Percentiles rank a stretch among this genome's conserved stretches.
Evolutionary conservation across 2,329 filamentous ascomycete genomes (phyloP).

Genomic region (Bipolaris sorokiniana): DNA sequence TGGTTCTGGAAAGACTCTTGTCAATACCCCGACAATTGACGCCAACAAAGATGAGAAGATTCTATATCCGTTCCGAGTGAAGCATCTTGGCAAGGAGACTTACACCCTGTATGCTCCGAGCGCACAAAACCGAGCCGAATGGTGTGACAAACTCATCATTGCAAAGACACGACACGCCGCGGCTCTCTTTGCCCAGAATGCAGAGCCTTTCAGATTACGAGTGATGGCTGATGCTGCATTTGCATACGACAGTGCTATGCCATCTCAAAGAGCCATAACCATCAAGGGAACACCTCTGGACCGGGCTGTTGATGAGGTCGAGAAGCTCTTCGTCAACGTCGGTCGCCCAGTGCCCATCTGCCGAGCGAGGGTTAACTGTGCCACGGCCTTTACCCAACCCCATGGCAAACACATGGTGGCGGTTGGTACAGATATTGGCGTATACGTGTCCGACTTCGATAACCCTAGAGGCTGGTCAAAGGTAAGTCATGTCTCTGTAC

Average conservation of each 20-base stretch:
- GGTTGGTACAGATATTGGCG: constrained; percentile 92
- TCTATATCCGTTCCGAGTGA: constrained; percentile 92
- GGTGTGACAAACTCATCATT: constrained; percentile 92
- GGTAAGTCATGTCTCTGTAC: constrained; percentile 59
- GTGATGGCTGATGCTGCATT: constrained; percentile 94
- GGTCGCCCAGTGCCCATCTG: constrained; percentile 80
- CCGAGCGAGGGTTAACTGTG: constrained; percentile 87
- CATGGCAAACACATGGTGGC: constrained; percentile 87
- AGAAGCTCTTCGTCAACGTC: constrained; percentile 69
- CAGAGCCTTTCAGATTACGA: constrained; percentile 89
- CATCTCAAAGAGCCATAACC: constrained; percentile 67
- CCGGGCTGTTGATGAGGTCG: constrained; percentile 86
- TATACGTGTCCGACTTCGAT: constrained; percentile 85
- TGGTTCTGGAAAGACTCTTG: constrained; percentile 59
- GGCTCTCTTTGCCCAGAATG: constrained; percentile 87
- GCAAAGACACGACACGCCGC: constrained; percentile 94
- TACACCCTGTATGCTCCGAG: constrained; percentile 89
- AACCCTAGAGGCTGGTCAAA: constrained; percentile 91
- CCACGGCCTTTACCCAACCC: constrained; percentile 82
- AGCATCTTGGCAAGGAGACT: constrained; percentile 91
- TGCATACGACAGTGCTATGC: constrained; percentile 70
- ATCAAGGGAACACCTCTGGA: constrained; percentile 93
- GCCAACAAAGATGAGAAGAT: constrained; percentile 72
- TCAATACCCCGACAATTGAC: constrained; percentile 58
- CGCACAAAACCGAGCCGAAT: constrained; percentile 76